These are phyloP conservation scores for Babesia sp. DNA, from an alignment of 169 alveolate genomes.

Conservation along the genomic window DNA sequence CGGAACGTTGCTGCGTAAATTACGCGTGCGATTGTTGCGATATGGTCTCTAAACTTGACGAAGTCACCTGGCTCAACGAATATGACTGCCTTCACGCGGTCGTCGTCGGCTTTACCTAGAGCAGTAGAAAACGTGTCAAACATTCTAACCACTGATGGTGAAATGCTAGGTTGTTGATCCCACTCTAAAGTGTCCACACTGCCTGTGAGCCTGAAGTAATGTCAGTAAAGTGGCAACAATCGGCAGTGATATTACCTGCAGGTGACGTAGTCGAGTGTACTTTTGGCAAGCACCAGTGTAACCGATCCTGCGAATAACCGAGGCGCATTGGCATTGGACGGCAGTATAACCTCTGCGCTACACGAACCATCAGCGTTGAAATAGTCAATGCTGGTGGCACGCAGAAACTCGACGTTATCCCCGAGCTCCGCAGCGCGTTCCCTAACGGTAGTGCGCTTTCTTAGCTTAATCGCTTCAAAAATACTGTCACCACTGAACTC, in stretches of 20 bases:
- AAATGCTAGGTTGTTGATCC: conserved; percentile 73
- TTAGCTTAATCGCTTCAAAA: conserved; percentile 59
- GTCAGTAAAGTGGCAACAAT: not conserved
- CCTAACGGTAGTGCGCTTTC: not conserved
- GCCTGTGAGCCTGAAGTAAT: conserved; percentile 42
- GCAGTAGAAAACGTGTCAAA: conserved; percentile 72
- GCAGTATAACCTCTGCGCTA: conserved; percentile 28
- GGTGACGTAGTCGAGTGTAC: conserved; percentile 74
- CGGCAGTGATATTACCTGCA: conserved; percentile 62
- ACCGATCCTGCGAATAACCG: conserved; percentile 16
- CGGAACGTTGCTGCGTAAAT: conserved; percentile 74
- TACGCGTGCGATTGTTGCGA: conserved; percentile 73
- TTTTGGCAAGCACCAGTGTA: conserved; percentile 64
- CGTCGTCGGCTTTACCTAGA: conserved; percentile 36
- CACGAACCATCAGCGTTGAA: conserved; percentile 53
- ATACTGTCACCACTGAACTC: conserved; percentile 72
- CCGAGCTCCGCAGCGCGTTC: not conserved
- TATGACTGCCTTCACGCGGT: conserved; percentile 20
- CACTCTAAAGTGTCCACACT: conserved; percentile 63
- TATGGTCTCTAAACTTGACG: conserved; percentile 75
- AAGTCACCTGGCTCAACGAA: conserved; percentile 67
- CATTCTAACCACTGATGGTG: conserved; percentile 75
- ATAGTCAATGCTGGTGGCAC: conserved; percentile 39
- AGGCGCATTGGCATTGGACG: not conserved
- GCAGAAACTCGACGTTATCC: conserved; percentile 53